These are phyloP conservation scores for Erigeron philadelphicus DNA, from an alignment of 140 eudicot genomes.

Conservation along the genomic window DNA sequence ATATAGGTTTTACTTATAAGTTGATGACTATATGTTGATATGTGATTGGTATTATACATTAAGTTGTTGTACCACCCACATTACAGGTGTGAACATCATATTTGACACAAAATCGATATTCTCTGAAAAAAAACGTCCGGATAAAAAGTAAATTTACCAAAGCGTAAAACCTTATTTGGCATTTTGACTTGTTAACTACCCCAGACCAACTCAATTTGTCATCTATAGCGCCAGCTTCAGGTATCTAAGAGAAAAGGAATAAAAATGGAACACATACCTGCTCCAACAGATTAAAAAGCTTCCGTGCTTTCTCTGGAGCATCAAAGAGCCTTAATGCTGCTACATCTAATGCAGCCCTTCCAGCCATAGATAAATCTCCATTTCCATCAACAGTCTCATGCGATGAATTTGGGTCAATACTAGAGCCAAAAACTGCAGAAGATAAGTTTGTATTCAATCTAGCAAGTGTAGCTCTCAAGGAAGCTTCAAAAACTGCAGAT, in stretches of 20 bases:
- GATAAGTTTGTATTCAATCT: constrained; percentile 87
- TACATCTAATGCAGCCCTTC: constrained; percentile 82
- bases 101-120: too few species aligned
- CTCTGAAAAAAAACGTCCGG: too few species aligned
- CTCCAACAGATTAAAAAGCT: constrained; percentile 78
- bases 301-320: constrained; percentile 83
- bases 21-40: too few species aligned
- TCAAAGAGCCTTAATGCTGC: constrained; percentile 82
- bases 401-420: constrained; percentile 52
- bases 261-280: constrained; percentile 49
- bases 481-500: constrained; percentile 97
- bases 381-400: constrained; percentile 49
- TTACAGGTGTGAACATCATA: too few species aligned
- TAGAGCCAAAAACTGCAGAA: constrained; percentile 60
- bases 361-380: constrained; percentile 56
- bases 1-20: too few species aligned
- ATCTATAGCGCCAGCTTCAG: background rate
- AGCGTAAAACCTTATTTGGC: too few species aligned
- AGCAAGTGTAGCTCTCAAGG: constrained; percentile 87
- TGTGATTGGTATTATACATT: too few species aligned
- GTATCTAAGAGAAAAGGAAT: background rate
- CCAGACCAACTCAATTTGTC: too few species aligned
- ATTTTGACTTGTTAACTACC: too few species aligned
- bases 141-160: too few species aligned
- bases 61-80: too few species aligned